Conservation (phyloP, 2,329 filamentous ascomycete species). For the Calonectria pauciramosa region DNA sequence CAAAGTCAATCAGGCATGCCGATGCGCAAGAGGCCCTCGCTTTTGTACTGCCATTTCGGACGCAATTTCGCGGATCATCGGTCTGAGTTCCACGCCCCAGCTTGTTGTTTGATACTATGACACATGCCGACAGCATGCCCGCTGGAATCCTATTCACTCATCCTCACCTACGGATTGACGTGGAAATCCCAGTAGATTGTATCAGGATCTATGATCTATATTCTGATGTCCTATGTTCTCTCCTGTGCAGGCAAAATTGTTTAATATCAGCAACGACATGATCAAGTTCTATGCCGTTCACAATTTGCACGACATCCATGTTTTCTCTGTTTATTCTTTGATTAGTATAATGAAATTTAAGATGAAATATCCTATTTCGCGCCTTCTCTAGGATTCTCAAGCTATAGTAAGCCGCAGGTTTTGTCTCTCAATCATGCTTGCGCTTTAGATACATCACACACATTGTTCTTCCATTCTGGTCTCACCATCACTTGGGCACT, state of each 20-base stretch:
- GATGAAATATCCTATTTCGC: no score
- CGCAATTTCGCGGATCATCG: background rate
- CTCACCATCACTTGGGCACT: background rate
- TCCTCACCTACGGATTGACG: background rate
- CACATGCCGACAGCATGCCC: background rate
- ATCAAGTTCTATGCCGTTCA: background rate
- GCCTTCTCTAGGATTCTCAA: background rate
- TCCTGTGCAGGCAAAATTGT: background rate
- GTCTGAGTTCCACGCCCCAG: background rate
- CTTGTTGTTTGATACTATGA: background rate
- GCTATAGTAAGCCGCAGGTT: background rate
- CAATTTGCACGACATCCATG: background rate
- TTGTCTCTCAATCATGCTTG: background rate
- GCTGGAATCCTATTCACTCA: background rate
- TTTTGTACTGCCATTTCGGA: background rate
- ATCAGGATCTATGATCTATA: background rate
- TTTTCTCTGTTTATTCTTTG: background rate
- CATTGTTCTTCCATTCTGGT: background rate
- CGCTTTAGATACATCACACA: background rate
- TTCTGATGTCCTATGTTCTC: background rate
- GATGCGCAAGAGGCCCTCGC: background rate
- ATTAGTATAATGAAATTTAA: background rate
- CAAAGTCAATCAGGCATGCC: background rate
- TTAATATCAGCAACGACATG: background rate
- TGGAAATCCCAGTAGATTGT: background rate